Conservation (phyloP, 1,284 basidiomycete genomes). For the Hymenochaete sp. region DNA sequence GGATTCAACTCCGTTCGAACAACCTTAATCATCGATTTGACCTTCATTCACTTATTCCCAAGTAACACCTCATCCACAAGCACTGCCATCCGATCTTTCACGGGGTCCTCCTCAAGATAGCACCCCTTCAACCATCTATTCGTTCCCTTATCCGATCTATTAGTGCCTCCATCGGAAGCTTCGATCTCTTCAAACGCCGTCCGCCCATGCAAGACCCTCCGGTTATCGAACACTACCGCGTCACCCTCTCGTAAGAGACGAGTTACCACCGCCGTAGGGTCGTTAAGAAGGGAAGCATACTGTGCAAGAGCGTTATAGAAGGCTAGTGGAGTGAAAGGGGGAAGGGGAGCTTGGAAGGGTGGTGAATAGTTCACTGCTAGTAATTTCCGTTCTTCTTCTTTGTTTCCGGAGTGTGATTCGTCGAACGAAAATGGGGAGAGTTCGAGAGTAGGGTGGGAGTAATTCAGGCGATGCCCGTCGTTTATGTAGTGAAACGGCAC, state of each 20-base stretch:
- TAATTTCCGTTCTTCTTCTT: slow-evolving; percentile 28
- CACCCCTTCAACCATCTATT: slow-evolving; percentile 81
- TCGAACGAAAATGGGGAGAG: slow-evolving; percentile 27
- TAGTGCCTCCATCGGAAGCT: slow-evolving; percentile 36
- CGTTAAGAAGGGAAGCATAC: slow-evolving; percentile 59
- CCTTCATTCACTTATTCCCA: too few species aligned
- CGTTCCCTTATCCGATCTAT: too few species aligned
- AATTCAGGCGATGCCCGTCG: slow-evolving; percentile 79
- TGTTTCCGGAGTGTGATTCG: slow-evolving; percentile 6
- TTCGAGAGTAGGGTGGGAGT: slow-evolving; percentile 76
- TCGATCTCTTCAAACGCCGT: slow-evolving; percentile 51
- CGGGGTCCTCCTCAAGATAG: slow-evolving; percentile 74
- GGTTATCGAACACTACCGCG: slow-evolving; percentile 87
- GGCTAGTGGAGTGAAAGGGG: slow-evolving; percentile 38
- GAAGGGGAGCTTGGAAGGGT: slow-evolving; percentile 85
- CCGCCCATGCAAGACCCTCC: slow-evolving; percentile 82
- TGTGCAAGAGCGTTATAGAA: slow-evolving; percentile 61
- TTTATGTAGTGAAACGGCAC: slow-evolving; percentile 91
- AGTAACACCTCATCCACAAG: not conserved
- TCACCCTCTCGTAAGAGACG: slow-evolving; percentile 79
- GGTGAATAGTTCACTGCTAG: slow-evolving; percentile 87
- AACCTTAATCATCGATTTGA: too few species aligned
- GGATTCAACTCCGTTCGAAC: too few species aligned
- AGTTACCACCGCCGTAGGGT: slow-evolving; percentile 46
- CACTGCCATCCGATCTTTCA: slow-evolving; percentile 53